Evolutionary conservation across 495 filamentous ascomycete species (phyloP), one percentile per base, ranked within the genome.

Genomic region (Aspergillus hancockii): DNA sequence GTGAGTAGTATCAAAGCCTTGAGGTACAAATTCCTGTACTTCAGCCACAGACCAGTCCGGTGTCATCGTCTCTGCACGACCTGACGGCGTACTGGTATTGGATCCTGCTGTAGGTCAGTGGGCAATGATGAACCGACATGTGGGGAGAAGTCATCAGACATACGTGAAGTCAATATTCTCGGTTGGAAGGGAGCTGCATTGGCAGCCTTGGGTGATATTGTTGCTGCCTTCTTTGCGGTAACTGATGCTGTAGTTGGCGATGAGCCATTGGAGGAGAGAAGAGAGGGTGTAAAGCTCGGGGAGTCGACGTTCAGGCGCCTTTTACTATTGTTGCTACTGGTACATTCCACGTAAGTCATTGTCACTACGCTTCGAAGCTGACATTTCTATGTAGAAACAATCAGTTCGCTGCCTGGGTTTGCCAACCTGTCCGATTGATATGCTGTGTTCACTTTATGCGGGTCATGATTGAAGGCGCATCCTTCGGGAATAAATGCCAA

Each of bases 221-320:
- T 80, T 32, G 83, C 80, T 9, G 81, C 76, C 67, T 90, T 91
- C 62, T 87, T 88, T 18, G 74, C 45, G 10, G 57, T 65, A 16
- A 65, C 66, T 18, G 72, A 64, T 8, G 81, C 60, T 12, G 73
- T 67, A 61, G 65, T 64, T 12, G 65, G 62, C 21, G 65, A 67
- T 1, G 76, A 67, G 55, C 81, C 74, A 71, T 82, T 73, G 38
- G 76, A 75, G 36, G 79, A 77, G 16, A 86, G 67, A 50, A 82
- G 67, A 16, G 86, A 81, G 21, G 94, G 95, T 1, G 92, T 97
- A 64, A 98, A 98, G 43, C 93, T 89, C 14, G 95, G 94, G 13
- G 94, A 97, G 62, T 98, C 94, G 64, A 96, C 93, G 71, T 96
- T 98, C 65, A 98, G 85, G 14, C 87, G 79, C 77, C 93, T 92